Conservation (phyloP, 2,329 filamentous ascomycete species). For the Fusarium papillatum region DNA sequence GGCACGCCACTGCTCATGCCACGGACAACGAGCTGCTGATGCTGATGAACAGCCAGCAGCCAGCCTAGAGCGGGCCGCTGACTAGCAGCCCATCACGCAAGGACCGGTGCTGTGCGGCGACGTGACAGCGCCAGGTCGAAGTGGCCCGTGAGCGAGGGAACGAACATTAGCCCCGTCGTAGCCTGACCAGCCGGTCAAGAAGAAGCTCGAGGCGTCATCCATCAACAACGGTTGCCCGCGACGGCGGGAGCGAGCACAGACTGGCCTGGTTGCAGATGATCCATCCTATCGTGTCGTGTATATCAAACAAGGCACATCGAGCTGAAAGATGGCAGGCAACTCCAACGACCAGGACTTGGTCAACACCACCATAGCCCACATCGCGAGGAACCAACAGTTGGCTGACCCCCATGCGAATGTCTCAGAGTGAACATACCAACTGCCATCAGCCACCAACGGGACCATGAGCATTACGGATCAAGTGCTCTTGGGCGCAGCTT, state of each 20-base stretch:
- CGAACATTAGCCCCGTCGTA: slow-evolving; percentile 19
- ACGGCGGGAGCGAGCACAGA: slow-evolving; percentile 20
- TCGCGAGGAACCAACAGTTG: slow-evolving; percentile 12
- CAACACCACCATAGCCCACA: slow-evolving; percentile 14
- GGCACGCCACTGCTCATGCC: slow-evolving; percentile 34
- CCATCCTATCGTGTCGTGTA: background rate
- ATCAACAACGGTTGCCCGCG: slow-evolving; percentile 19
- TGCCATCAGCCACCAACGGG: slow-evolving; percentile 33
- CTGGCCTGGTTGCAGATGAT: slow-evolving; percentile 9
- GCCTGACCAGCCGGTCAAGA: slow-evolving; percentile 29
- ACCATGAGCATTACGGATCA: slow-evolving; percentile 37
- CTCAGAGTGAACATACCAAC: slow-evolving; percentile 28
- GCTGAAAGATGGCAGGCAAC: background rate
- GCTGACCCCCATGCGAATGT: slow-evolving; percentile 23
- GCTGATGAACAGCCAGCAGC: slow-evolving; percentile 8
- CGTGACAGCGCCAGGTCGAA: slow-evolving; percentile 26
- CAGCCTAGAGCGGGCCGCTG: slow-evolving; percentile 38
- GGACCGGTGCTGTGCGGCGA: slow-evolving; percentile 25
- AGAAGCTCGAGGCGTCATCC: slow-evolving; percentile 18
- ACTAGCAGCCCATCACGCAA: slow-evolving; percentile 39
- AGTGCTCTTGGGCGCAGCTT: slow-evolving; percentile 13
- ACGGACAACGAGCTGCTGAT: slow-evolving; percentile 35
- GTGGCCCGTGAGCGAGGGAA: slow-evolving; percentile 36
- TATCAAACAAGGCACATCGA: background rate
- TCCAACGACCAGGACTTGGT: slow-evolving; percentile 9